Percentiles rank a stretch among this genome's conserved stretches.
Evolutionary conservation across 306 rosid species (phyloP).

Genomic region (Carpinus fangiana): DNA sequence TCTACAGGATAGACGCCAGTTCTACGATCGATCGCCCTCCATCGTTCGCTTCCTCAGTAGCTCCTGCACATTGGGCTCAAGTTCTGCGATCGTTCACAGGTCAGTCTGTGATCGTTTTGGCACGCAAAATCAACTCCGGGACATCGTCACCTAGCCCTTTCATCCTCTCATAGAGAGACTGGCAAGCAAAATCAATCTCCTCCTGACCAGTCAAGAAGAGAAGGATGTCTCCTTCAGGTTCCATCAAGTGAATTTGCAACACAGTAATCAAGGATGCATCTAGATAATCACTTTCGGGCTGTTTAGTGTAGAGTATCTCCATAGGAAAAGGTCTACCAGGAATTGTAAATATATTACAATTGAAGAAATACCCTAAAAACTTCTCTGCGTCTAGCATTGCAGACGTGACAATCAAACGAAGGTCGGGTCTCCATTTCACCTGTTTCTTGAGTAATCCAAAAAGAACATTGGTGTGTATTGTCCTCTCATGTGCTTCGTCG

Average conservation of each 20-base stretch:
- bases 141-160: slow-evolving; percentile 69
- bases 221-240: slow-evolving; percentile 92
- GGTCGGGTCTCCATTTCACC: slow-evolving; percentile 70
- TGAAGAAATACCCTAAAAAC: slow-evolving; percentile 78
- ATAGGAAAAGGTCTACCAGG: slow-evolving; percentile 93
- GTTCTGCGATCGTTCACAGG: no score
- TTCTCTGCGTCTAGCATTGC: slow-evolving; percentile 91
- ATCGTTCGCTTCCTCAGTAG: no score
- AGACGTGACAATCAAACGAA: slow-evolving; percentile 81
- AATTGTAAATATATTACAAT: slow-evolving; percentile 72
- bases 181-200: slow-evolving; percentile 89
- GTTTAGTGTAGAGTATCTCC: slow-evolving; percentile 70
- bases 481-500: slow-evolving; percentile 93
- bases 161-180: slow-evolving; percentile 83
- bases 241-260: slow-evolving; percentile 77
- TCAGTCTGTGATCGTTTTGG: no score
- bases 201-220: slow-evolving; percentile 95
- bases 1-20: no score
- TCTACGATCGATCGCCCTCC: no score
- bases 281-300: slow-evolving; percentile 81
- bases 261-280: slow-evolving; percentile 80
- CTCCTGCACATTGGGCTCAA: no score
- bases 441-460: slow-evolving; percentile 82
- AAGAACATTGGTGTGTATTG: slow-evolving; percentile 79
- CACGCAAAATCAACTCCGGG: slow-evolving; percentile 77